Conservation (phyloP, 768 basidiomycete genomes). For the Flagelloscypha sp. region DNA sequence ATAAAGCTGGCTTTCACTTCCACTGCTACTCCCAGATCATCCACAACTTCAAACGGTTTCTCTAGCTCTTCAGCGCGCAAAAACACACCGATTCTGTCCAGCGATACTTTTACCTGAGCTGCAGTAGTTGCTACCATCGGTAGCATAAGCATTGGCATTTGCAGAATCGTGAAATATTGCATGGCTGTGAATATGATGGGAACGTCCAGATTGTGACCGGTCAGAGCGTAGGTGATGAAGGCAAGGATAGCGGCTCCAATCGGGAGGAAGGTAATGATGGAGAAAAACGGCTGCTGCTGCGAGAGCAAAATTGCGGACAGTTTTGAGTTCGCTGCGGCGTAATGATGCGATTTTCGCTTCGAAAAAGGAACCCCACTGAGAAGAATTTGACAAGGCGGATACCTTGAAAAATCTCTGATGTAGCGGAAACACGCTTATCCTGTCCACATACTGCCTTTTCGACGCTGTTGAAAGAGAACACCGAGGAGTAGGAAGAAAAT, state of each 20-base stretch:
- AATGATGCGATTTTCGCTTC: conserved; percentile 30
- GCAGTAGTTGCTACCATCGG: conserved; percentile 44
- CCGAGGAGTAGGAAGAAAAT: conserved; percentile 4
- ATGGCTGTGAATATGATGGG: conserved; percentile 46
- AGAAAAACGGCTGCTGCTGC: no score
- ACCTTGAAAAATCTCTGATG: conserved; percentile 62
- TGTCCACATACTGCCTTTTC: conserved; percentile 55
- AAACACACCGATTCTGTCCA: conserved; percentile 39
- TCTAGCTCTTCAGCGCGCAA: conserved; percentile 38
- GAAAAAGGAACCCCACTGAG: conserved; percentile 51
- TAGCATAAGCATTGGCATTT: conserved; percentile 46
- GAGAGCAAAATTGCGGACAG: conserved; percentile 30
- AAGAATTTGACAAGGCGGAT: conserved; percentile 61
- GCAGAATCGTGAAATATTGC: conserved; percentile 52
- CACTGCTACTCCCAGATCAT: conserved; percentile 27
- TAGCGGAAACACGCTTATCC: conserved; percentile 58
- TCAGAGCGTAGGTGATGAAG: conserved; percentile 54
- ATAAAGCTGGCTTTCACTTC: conserved; percentile 42
- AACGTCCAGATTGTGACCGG: conserved; percentile 44
- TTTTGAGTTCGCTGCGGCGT: conserved; percentile 30
- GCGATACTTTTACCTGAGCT: conserved; percentile 42
- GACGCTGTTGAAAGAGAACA: conserved; percentile 34
- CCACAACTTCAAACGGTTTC: conserved; percentile 10
- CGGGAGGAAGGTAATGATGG: conserved; percentile 47
- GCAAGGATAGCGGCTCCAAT: conserved; percentile 41